Evolutionary conservation across 768 basidiomycete species (phyloP), one percentile per base, ranked within the genome.

Genomic region (Lentinula guzmanii): DNA sequence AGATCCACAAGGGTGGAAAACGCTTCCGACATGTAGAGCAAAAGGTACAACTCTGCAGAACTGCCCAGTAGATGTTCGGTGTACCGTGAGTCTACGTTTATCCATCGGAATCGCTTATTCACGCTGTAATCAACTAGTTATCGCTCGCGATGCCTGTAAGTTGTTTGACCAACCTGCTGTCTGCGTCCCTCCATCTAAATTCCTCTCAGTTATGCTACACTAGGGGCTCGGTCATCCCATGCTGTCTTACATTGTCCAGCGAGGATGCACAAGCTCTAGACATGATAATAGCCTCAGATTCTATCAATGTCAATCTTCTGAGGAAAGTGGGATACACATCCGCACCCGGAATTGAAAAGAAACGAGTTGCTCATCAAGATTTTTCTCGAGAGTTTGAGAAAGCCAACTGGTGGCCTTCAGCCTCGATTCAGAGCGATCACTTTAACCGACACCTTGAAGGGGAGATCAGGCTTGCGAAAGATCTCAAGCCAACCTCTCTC

Each of bases 1-100:
- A n/a, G 82, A 84, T 64, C 81, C 81, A 4, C 77, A 78, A 62
- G 82, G 83, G 10, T 84, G 83, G 83, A 76, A 79, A 62, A 71
- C 73, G n/a, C 67, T 77, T 6, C 65, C 75, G 10, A 72, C 79
- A 34, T 75, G 79, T 18, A 66, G 71, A 21, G 73, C 76, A 50
- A 75, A 77, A 39, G 80, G 79, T 2, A 65, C 69, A 4, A 69
- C 82, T 67, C 76, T 74, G 66, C 75, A 75, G 59, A 68, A 73
- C 37, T 73, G 74, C 13, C 68, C 72, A 52, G 74, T 75, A 5
- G 76, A 79, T 45, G 73, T 76, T 8, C 75, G 74, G 62, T 78
- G 77, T 65, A 77, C 70, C 58, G 79, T 82, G 64, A 68, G 79
- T 69, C 37, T 0, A 31, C n/a, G 5, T 55, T 18, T 15, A 28